Conservation (phyloP, 306 rosid species). For the Mimosa bimucronata region DNA sequence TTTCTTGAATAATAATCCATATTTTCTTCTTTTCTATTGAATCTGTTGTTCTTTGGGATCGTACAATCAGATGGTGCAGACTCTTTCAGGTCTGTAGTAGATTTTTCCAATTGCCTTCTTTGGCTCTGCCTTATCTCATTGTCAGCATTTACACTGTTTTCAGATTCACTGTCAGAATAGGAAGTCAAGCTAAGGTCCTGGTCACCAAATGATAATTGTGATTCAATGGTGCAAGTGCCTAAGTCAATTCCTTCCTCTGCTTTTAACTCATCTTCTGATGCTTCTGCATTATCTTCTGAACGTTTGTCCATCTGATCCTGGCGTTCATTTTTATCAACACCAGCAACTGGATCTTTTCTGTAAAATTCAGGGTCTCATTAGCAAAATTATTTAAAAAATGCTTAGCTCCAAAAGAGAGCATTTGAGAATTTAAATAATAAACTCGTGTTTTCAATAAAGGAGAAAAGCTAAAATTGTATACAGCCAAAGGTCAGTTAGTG, state of each 20-base stretch:
- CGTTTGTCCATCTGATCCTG: conserved; percentile 31
- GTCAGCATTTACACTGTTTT: conserved; percentile 46
- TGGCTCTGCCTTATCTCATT: conserved; percentile 45
- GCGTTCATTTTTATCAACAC: conserved; percentile 32
- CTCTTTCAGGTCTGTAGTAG: conserved; percentile 32
- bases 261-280: conserved; percentile 34
- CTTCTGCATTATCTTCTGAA: conserved; percentile 43
- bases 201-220: conserved; percentile 66
- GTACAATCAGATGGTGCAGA: conserved; percentile 44
- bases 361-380: conserved; percentile 39
- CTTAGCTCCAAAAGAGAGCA: conserved; percentile 28
- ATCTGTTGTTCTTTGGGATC: conserved; percentile 38
- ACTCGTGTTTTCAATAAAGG: conserved; percentile 16
- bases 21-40: conserved; percentile 42
- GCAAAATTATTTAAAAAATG: conserved; percentile 19
- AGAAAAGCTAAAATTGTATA: conserved; percentile 15
- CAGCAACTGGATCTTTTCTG: conserved; percentile 39
- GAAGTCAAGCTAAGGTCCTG: conserved; percentile 65
- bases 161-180: conserved; percentile 65
- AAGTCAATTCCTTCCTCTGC: conserved; percentile 33
- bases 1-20: conserved; percentile 44
- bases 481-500: conserved; percentile 15
- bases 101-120: conserved; percentile 46
- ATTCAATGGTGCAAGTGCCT: conserved; percentile 45
- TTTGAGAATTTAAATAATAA: conserved; percentile 8